Conservation (phyloP, 2,329 filamentous ascomycete genomes). For the Aspergillus sp. region DNA sequence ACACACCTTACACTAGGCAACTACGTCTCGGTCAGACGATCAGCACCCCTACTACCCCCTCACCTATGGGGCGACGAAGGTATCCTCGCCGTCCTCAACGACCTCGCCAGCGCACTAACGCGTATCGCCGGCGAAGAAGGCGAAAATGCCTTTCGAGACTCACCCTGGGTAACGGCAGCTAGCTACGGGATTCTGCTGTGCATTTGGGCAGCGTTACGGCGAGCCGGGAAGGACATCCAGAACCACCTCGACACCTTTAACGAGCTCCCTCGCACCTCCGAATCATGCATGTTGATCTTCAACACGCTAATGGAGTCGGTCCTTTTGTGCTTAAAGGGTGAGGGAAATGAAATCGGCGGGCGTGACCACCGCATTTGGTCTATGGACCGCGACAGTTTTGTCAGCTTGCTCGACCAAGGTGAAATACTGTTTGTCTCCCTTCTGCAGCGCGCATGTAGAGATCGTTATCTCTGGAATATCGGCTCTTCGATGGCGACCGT, state of each 20-base stretch:
- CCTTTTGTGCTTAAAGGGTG: too few relatives aligned
- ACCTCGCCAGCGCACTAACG: background rate
- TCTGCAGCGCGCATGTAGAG: background rate
- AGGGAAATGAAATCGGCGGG: too few relatives aligned
- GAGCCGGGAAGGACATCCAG: constrained; percentile 32
- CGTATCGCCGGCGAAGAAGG: background rate
- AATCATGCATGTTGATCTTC: constrained; percentile 31
- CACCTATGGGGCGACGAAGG: constrained; percentile 1
- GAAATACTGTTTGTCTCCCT: constrained; percentile 3
- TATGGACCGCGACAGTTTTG: background rate
- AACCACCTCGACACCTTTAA: constrained; percentile 21
- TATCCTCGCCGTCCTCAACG: background rate
- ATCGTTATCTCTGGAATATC: constrained; percentile 4
- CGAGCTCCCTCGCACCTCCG: constrained; percentile 25
- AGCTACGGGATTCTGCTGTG: constrained; percentile 36
- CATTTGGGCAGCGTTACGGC: constrained; percentile 36
- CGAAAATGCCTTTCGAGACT: constrained; percentile 32
- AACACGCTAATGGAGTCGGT: constrained; percentile 29
- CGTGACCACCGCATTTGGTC: background rate
- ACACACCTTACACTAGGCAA: constrained; percentile 31
- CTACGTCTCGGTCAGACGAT: background rate
- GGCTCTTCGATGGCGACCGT: background rate
- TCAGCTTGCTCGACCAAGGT: background rate
- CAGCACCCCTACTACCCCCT: background rate
- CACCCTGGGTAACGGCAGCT: constrained; percentile 36